Conservation (phyloP, 352 stramenopile species). For the Phytopythium chamaehyphon region DNA sequence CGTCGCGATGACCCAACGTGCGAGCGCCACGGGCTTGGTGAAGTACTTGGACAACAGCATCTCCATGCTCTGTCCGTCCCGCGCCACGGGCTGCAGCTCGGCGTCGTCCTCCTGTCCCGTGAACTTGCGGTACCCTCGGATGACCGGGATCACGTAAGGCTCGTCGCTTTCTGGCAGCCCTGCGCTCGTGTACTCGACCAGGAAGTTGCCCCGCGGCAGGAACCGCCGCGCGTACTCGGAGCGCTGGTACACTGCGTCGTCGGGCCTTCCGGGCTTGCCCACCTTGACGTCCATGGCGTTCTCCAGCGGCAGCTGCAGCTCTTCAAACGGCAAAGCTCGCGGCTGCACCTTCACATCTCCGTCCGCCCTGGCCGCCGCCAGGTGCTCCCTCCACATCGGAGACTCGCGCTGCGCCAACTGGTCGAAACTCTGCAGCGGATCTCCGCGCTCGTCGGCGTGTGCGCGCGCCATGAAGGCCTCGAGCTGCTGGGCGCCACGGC, state of each 20-base stretch:
- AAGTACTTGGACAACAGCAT: conserved; percentile 74
- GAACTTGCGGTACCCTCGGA: conserved; percentile 80
- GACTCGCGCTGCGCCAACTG: conserved; percentile 30
- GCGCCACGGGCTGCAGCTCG: conserved; percentile 29
- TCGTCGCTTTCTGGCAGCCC: not conserved
- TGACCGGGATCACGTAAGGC: conserved; percentile 40
- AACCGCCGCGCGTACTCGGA: conserved; percentile 60
- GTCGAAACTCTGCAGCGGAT: conserved; percentile 21
- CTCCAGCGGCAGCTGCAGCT: conserved; percentile 30
- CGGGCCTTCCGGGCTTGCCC: conserved; percentile 48
- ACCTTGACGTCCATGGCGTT: conserved; percentile 59
- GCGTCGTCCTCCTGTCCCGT: conserved; percentile 78
- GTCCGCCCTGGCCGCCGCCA: conserved; percentile 21
- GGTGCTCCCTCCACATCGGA: conserved; percentile 37
- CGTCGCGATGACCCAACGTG: conserved; percentile 59
- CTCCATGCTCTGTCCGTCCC: conserved; percentile 14
- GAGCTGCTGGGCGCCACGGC: conserved; percentile 41
- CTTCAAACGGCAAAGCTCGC: conserved; percentile 27
- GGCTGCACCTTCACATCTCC: conserved; percentile 38
- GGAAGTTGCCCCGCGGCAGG: conserved; percentile 73
- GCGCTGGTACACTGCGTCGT: conserved; percentile 68
- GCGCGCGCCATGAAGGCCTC: conserved; percentile 41
- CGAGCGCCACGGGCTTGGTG: conserved; percentile 43
- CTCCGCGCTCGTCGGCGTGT: conserved; percentile 13
- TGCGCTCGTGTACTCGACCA: conserved; percentile 38